Percentiles rank a stretch among this genome's conserved stretches.
These are phyloP conservation scores for Pugionium cornutum DNA, from an alignment of 345 rosid species.

Conservation along the genomic window DNA sequence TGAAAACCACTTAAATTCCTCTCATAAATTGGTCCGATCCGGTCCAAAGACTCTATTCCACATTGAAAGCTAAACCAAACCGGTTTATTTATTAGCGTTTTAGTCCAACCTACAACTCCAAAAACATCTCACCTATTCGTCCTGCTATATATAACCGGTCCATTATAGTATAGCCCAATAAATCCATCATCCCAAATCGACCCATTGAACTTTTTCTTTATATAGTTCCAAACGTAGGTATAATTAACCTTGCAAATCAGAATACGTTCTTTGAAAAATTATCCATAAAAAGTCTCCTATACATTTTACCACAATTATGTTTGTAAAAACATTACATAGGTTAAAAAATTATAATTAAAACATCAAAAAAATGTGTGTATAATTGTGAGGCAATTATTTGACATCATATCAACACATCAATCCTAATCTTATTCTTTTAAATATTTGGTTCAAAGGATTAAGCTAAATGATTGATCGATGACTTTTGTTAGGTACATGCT, in stretches of 20 bases:
- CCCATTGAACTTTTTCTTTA: too few relatives aligned
- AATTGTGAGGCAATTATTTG: slow-evolving; percentile 33
- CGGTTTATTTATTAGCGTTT: background rate
- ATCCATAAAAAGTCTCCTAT: too few relatives aligned
- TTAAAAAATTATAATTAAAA: background rate
- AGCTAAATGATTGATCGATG: slow-evolving; percentile 28
- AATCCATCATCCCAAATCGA: too few relatives aligned
- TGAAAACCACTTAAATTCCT: slow-evolving; percentile 1
- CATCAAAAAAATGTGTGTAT: slow-evolving; percentile 3
- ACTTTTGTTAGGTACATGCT: slow-evolving; percentile 35
- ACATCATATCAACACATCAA: slow-evolving; percentile 30
- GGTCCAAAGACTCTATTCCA: background rate
- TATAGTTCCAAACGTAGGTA: too few relatives aligned
- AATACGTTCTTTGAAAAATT: too few relatives aligned
- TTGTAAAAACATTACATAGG: background rate
- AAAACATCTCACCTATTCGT: too few relatives aligned
- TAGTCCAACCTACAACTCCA: background rate
- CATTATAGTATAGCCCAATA: too few relatives aligned
- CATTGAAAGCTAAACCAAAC: slow-evolving; percentile 24
- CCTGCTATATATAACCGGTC: too few relatives aligned
- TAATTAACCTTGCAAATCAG: too few relatives aligned
- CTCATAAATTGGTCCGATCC: slow-evolving; percentile 2
- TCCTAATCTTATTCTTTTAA: slow-evolving; percentile 27
- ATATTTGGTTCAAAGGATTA: slow-evolving; percentile 29
- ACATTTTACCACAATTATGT: too few relatives aligned